These are phyloP conservation scores for Mimosa pudica DNA, from an alignment of 306 rosid genomes.

Conservation along the genomic window DNA sequence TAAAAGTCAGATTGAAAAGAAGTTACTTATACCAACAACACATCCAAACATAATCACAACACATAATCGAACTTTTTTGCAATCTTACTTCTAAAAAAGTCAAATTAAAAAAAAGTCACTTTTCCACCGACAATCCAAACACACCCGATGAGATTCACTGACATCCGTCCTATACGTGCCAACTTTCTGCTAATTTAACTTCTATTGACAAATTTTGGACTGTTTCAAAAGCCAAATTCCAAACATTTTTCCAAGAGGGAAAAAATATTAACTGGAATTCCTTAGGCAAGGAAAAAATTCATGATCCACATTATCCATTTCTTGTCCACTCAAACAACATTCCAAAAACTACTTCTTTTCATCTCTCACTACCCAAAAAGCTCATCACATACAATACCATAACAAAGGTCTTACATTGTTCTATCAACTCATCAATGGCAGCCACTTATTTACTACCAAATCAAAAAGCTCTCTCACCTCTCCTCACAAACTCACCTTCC, in stretches of 20 bases:
- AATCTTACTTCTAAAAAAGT: too few species aligned
- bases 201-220: not conserved
- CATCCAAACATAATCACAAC: too few species aligned
- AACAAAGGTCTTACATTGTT: not conserved
- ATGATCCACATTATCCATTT: constrained; percentile 74
- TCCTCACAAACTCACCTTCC: constrained; percentile 60
- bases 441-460: constrained; percentile 54
- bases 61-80: too few species aligned
- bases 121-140: too few species aligned
- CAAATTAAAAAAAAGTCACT: too few species aligned
- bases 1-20: too few species aligned
- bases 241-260: not conserved
- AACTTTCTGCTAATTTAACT: not conserved
- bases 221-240: not conserved
- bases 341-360: constrained; percentile 9
- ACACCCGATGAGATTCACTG: too few species aligned
- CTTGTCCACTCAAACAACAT: constrained; percentile 68
- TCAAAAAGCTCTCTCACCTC: constrained; percentile 61
- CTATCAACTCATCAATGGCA: constrained; percentile 52
- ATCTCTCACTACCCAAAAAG: not conserved
- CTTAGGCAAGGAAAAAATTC: not conserved
- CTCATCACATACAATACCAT: not conserved
- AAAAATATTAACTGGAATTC: not conserved
- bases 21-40: too few species aligned
- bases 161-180: not conserved